phyloP scores from a whole-genome alignment of 2,329 filamentous ascomycete genomes.

The Colletotrichum sp. region DNA sequence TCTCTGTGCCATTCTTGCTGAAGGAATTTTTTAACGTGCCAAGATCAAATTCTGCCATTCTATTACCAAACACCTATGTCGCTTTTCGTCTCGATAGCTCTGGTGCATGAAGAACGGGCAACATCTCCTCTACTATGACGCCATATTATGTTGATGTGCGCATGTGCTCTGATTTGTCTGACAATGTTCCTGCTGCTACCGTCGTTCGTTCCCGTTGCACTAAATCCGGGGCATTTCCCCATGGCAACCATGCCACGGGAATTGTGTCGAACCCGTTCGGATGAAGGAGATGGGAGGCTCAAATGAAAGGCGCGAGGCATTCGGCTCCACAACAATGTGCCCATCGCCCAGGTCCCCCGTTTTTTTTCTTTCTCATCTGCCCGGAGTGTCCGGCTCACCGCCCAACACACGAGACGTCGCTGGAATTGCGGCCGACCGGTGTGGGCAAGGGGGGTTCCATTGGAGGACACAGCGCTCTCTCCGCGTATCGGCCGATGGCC shows the following conservation, averaged over 20 bases:
- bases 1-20: slow-evolving; percentile 57
- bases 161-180: not conserved
- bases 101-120: slow-evolving; percentile 62
- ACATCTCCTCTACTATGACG: slow-evolving; percentile 35
- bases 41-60: slow-evolving; percentile 52
- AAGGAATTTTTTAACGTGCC: slow-evolving; percentile 62
- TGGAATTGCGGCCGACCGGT: not conserved
- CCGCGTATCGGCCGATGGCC: not conserved
- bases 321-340: not conserved
- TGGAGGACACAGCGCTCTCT: not conserved
- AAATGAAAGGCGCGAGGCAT: not conserved
- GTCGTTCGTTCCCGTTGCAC: not conserved
- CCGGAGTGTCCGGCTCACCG: slow-evolving; percentile 11
- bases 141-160: not conserved
- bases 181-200: not conserved
- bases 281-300: not conserved
- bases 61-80: slow-evolving; percentile 64
- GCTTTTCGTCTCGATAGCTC: slow-evolving; percentile 20
- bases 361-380: not conserved
- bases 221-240: not conserved
- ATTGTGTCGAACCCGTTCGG: not conserved
- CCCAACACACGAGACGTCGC: not conserved
- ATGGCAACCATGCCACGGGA: not conserved
- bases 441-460: not conserved
- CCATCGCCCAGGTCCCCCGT: not conserved